Evolutionary conservation across 202 grass and related monocot species (phyloP).

Genomic region (Setaria italica): DNA sequence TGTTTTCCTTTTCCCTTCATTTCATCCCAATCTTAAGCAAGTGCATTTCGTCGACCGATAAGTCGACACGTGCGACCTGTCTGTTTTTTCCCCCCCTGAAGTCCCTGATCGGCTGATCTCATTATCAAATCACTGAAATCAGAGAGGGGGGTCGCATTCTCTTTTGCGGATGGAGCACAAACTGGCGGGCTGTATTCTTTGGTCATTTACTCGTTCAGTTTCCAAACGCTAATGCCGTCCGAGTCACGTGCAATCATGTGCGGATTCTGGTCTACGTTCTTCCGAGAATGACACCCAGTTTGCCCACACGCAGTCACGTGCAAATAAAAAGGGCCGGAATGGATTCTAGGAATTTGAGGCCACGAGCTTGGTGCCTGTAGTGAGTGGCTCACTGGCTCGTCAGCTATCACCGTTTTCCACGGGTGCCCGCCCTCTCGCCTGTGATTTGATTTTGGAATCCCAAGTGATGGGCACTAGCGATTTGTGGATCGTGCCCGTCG

Average conservation of each 20-base stretch:
- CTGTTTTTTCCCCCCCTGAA: too few relatives aligned
- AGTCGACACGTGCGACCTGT: too few relatives aligned
- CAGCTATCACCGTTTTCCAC: neutral
- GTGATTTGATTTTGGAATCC: neutral
- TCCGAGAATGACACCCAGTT: constrained; percentile 26
- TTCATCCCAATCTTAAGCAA: too few relatives aligned
- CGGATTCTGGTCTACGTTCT: neutral
- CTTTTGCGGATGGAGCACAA: neutral
- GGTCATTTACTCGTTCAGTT: neutral
- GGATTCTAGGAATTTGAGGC: neutral
- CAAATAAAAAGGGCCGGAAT: neutral
- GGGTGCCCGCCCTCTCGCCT: neutral
- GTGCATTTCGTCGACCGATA: too few relatives aligned
- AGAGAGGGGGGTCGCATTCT: neutral
- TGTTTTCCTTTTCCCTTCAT: neutral
- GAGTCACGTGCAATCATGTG: constrained; percentile 8
- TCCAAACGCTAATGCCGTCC: neutral
- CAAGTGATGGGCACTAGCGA: neutral
- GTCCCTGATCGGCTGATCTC: too few relatives aligned
- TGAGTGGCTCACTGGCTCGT: neutral
- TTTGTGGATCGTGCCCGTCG: neutral
- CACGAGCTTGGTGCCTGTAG: neutral
- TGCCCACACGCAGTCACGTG: neutral
- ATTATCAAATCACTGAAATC: too few relatives aligned
- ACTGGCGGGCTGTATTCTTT: neutral